These are phyloP conservation scores for Fraxinus floribunda DNA, from an alignment of 305 asterid genomes.

Conservation along the genomic window DNA sequence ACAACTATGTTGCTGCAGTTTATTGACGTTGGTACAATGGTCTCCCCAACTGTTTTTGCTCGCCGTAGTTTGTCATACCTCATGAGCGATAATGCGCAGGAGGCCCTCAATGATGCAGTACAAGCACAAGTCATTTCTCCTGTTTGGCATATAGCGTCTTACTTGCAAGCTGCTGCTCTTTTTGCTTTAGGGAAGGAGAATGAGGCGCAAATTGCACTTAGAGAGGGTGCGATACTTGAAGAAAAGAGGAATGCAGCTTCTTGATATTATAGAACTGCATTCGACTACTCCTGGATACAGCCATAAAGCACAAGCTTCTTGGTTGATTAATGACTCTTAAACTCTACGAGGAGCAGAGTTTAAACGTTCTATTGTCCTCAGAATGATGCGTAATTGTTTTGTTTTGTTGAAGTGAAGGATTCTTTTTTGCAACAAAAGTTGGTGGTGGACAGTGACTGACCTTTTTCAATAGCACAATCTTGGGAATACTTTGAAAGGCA, in stretches of 20 bases:
- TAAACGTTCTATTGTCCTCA: constrained; percentile 16
- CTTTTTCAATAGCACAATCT: constrained; percentile 27
- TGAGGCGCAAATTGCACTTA: constrained; percentile 88
- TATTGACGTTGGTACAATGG: constrained; percentile 86
- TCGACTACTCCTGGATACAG: constrained; percentile 6
- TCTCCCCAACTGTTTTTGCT: constrained; percentile 85
- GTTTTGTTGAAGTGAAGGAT: constrained; percentile 36
- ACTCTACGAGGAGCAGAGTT: constrained; percentile 3
- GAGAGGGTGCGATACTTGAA: constrained; percentile 91
- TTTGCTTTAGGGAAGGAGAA: constrained; percentile 84
- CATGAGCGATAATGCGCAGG: constrained; percentile 66
- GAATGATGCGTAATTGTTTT: constrained; percentile 14
- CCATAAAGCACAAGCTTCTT: constrained; percentile 17
- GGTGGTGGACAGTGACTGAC: constrained; percentile 14
- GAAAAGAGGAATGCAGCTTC: constrained; percentile 64
- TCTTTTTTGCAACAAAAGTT: constrained; percentile 26
- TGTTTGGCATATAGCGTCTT: constrained; percentile 89
- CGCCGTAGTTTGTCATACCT: constrained; percentile 89
- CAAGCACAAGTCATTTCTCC: constrained; percentile 96
- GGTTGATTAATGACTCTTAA: constrained; percentile 26
- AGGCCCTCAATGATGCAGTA: constrained; percentile 86
- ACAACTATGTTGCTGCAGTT: constrained; percentile 50
- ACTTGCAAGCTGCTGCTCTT: constrained; percentile 84
- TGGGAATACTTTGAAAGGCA: constrained; percentile 18
- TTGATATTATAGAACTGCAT: constrained; percentile 30